These are phyloP conservation scores for Salix purpurea DNA, from an alignment of 345 rosid genomes.

Conservation along the genomic window DNA sequence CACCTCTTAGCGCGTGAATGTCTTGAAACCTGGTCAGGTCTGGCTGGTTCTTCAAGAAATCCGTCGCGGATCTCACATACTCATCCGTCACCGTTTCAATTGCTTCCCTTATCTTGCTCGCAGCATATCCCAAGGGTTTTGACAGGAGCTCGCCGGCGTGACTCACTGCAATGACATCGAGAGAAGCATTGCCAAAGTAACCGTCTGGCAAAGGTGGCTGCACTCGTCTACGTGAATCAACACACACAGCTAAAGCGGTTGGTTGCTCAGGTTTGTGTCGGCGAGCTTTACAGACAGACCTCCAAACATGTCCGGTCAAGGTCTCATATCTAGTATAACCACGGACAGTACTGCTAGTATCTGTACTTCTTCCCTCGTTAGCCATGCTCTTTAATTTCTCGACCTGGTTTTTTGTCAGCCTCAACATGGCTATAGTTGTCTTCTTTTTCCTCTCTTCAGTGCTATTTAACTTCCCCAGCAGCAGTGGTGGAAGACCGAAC, in stretches of 20 bases:
- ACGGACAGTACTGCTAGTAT: constrained; percentile 1
- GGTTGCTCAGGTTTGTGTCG: constrained; percentile 37
- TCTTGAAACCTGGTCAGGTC: constrained; percentile 48
- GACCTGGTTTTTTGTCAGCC: constrained; percentile 38
- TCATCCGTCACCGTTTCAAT: constrained; percentile 38
- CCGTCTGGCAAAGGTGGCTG: constrained; percentile 35
- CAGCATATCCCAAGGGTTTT: constrained; percentile 40
- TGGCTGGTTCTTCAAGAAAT: constrained; percentile 39
- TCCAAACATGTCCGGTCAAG: constrained; percentile 36
- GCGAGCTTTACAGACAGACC: constrained; percentile 37
- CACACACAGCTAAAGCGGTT: constrained; percentile 41
- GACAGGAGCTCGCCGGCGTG: constrained; percentile 35
- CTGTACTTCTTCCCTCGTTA: constrained; percentile 15
- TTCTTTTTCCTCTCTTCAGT: constrained; percentile 41
- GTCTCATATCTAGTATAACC: constrained; percentile 44
- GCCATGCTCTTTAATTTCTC: constrained; percentile 42
- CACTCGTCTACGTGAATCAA: constrained; percentile 43
- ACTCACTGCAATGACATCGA: constrained; percentile 40
- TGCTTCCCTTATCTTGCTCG: constrained; percentile 37
- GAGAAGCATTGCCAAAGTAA: constrained; percentile 41
- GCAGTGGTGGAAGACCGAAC: constrained; percentile 41
- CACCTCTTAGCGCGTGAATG: constrained; percentile 41
- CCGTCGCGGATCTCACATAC: constrained; percentile 34
- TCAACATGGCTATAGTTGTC: constrained; percentile 43
- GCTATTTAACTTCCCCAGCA: constrained; percentile 36